Evolutionary conservation across 768 basidiomycete species (phyloP).

Genomic region (Tulasnella sp.): DNA sequence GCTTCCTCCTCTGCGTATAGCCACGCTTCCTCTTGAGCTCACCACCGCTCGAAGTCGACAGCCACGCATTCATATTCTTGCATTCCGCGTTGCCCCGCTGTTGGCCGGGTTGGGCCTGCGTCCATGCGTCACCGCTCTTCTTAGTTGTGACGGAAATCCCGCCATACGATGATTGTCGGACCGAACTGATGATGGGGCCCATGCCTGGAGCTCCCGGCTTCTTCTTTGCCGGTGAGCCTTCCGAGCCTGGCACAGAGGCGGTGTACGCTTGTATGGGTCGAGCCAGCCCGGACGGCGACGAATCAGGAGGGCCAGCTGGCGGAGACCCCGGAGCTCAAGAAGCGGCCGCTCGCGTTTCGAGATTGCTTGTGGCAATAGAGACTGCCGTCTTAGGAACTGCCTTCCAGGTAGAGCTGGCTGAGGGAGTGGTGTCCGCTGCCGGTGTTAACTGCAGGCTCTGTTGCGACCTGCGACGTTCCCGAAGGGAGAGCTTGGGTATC

Average conservation of each 20-base stretch:
- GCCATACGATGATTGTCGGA: slow-evolving; percentile 36
- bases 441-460: neutral
- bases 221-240: slow-evolving; percentile 26
- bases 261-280: slow-evolving; percentile 1
- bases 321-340: slow-evolving; percentile 14
- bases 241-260: slow-evolving; percentile 15
- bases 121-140: slow-evolving; percentile 47
- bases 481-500: neutral
- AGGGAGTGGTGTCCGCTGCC: neutral
- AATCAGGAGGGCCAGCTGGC: slow-evolving; percentile 18
- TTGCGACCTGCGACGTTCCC: slow-evolving; percentile 9
- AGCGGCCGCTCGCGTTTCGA: slow-evolving; percentile 20
- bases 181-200: slow-evolving; percentile 60
- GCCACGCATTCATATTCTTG: slow-evolving; percentile 80
- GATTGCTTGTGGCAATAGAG: slow-evolving; percentile 12
- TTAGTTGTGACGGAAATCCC: slow-evolving; percentile 12
- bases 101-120: slow-evolving; percentile 38
- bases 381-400: slow-evolving; percentile 17
- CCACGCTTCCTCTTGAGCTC: slow-evolving; percentile 73
- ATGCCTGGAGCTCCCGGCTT: slow-evolving; percentile 32
- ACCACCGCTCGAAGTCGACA: slow-evolving; percentile 81
- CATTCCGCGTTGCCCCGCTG: slow-evolving; percentile 46
- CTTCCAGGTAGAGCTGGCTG: slow-evolving; percentile 9
- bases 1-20: slow-evolving; percentile 42
- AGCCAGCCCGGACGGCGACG: slow-evolving; percentile 23